Percentiles rank a stretch among this genome's conserved stretches.
These are phyloP conservation scores for Ogataea haglerorum DNA, from an alignment of 805 yeast species.

Conservation along the genomic window DNA sequence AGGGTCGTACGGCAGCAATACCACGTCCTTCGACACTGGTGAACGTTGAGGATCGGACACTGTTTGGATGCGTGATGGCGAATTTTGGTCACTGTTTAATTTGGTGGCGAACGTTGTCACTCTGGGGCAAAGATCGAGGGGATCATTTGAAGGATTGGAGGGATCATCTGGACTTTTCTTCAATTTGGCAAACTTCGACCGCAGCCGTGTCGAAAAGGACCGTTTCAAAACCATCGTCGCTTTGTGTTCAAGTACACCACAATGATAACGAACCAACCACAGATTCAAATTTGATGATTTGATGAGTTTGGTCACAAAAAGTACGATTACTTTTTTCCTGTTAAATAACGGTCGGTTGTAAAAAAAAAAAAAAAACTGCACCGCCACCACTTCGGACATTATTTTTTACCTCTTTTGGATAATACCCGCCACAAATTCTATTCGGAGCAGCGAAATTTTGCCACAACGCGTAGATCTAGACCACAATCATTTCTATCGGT, in stretches of 20 bases:
- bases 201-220: slow-evolving; percentile 10
- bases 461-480: slow-evolving; percentile 4
- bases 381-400: slow-evolving; percentile 6
- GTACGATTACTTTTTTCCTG: neutral
- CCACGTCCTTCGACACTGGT: slow-evolving; percentile 11
- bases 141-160: neutral
- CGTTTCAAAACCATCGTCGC: slow-evolving; percentile 7
- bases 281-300: no score
- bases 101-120: neutral
- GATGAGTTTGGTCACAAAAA: neutral
- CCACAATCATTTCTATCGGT: neutral
- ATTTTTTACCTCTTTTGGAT: neutral
- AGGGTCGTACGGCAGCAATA: slow-evolving; percentile 28
- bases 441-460: neutral
- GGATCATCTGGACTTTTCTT: slow-evolving; percentile 6
- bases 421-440: neutral
- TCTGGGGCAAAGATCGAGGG: slow-evolving; percentile 1
- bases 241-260: neutral
- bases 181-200: slow-evolving; percentile 9
- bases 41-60: neutral
- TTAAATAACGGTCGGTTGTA: slow-evolving; percentile 4
- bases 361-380: neutral
- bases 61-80: neutral
- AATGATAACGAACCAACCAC: no score
- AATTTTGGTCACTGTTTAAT: neutral